phyloP scores from a whole-genome alignment of 768 basidiomycete species.

The Rickenella mellea region DNA sequence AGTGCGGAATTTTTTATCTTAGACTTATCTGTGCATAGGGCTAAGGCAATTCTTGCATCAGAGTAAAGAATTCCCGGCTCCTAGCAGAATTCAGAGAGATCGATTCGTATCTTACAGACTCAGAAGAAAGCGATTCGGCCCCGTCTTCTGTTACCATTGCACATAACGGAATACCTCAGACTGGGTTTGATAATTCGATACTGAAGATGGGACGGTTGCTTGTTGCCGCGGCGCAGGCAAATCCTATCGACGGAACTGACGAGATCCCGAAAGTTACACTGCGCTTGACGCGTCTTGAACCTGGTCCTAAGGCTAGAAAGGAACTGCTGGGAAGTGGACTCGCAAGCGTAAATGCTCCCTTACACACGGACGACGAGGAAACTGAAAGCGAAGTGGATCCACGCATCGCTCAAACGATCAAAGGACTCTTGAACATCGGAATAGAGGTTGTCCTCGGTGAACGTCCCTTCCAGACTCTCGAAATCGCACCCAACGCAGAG shows the following conservation, averaged over 20 bases:
- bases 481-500: no score
- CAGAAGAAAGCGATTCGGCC: constrained; percentile 24
- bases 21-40: constrained; percentile 3
- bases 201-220: constrained; percentile 63
- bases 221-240: constrained; percentile 49
- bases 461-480: constrained; percentile 15
- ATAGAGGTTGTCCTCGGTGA: constrained; percentile 62
- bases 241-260: constrained; percentile 32
- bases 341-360: neutral
- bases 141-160: constrained; percentile 5
- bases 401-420: constrained; percentile 54
- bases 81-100: constrained; percentile 76
- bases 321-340: constrained; percentile 4
- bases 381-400: constrained; percentile 24
- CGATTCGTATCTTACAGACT: constrained; percentile 69
- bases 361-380: neutral
- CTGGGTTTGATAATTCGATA: constrained; percentile 62
- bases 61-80: constrained; percentile 69
- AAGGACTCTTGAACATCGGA: constrained; percentile 48
- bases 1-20: constrained; percentile 19
- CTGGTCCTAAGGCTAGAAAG: constrained; percentile 19
- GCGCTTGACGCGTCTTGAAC: constrained; percentile 63
- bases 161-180: constrained; percentile 34
- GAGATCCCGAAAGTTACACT: constrained; percentile 42
- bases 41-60: constrained; percentile 20